These are phyloP conservation scores for Lathyrus aphaca DNA, from an alignment of 306 rosid genomes.

Conservation along the genomic window DNA sequence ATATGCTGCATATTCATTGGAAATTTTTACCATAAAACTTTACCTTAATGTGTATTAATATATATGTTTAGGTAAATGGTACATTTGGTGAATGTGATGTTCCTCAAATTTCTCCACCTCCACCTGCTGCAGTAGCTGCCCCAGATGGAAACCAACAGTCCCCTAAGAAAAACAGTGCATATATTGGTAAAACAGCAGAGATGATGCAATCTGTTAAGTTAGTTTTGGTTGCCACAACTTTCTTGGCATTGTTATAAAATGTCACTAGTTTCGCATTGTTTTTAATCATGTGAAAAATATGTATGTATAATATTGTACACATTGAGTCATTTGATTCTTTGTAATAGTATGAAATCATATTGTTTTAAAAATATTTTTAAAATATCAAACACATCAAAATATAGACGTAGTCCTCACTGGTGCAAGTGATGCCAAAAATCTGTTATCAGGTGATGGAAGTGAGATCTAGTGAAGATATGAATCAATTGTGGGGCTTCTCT, in stretches of 20 bases:
- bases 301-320: conserved; percentile 24
- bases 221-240: conserved; percentile 43
- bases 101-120: conserved; percentile 88
- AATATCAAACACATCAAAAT: no score
- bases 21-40: background rate
- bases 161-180: conserved; percentile 38
- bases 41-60: conserved; percentile 4
- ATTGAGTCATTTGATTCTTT: conserved; percentile 40
- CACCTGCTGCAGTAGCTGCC: conserved; percentile 62
- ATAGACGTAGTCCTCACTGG: background rate
- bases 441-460: background rate
- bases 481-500: conserved; percentile 24
- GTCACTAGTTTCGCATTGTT: conserved; percentile 31
- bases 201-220: conserved; percentile 50
- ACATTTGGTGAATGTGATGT: conserved; percentile 72
- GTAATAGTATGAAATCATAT: no score
- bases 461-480: conserved; percentile 20
- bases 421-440: conserved; percentile 7
- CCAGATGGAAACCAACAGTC: conserved; percentile 25
- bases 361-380: no score
- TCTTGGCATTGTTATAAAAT: conserved; percentile 48
- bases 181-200: conserved; percentile 40
- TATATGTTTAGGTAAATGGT: conserved; percentile 58
- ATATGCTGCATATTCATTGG: background rate
- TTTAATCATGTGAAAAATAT: conserved; percentile 37